Conservation (phyloP, 2,329 filamentous ascomycete genomes). For the Calonectria fujianensis region DNA sequence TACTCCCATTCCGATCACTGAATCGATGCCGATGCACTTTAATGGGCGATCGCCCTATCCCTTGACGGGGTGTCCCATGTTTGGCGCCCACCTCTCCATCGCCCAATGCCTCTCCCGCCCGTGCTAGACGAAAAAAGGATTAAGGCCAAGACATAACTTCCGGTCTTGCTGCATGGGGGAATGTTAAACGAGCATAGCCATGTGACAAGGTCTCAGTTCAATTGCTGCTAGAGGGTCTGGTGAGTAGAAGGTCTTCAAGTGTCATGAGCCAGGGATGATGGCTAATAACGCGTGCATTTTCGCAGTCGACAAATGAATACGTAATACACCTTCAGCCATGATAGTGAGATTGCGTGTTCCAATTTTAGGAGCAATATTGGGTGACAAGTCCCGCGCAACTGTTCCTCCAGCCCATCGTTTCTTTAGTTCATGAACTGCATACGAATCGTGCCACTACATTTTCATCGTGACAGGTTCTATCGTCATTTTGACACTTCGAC, state of each 20-base stretch:
- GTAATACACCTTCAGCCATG: constrained; percentile 18
- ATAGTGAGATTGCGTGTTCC: constrained; percentile 41
- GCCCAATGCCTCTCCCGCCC: constrained; percentile 49
- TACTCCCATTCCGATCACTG: constrained; percentile 28
- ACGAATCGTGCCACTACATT: constrained; percentile 24
- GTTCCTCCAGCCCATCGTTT: background rate
- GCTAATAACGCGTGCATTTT: constrained; percentile 10
- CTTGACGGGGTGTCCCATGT: constrained; percentile 22
- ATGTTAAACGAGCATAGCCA: constrained; percentile 54
- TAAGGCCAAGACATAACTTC: constrained; percentile 46
- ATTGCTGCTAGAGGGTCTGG: constrained; percentile 18
- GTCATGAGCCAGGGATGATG: constrained; percentile 24
- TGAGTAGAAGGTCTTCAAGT: constrained; percentile 21
- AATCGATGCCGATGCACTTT: constrained; percentile 29
- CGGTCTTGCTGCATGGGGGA: constrained; percentile 50
- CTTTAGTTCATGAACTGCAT: background rate
- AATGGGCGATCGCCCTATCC: constrained; percentile 23
- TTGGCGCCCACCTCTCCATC: constrained; percentile 22
- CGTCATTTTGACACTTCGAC: constrained; percentile 29
- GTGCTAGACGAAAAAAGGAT: constrained; percentile 48
- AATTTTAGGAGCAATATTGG: constrained; percentile 36
- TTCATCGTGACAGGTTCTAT: constrained; percentile 1
- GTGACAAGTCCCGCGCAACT: constrained; percentile 31
- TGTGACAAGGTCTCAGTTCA: constrained; percentile 49
- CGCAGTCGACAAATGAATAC: constrained; percentile 23